A percentile compares a stretch with the other conserved stretches of the same genome.
phyloP scores from a whole-genome alignment of 1,139 yeast genomes.

The Pichia sp. region DNA sequence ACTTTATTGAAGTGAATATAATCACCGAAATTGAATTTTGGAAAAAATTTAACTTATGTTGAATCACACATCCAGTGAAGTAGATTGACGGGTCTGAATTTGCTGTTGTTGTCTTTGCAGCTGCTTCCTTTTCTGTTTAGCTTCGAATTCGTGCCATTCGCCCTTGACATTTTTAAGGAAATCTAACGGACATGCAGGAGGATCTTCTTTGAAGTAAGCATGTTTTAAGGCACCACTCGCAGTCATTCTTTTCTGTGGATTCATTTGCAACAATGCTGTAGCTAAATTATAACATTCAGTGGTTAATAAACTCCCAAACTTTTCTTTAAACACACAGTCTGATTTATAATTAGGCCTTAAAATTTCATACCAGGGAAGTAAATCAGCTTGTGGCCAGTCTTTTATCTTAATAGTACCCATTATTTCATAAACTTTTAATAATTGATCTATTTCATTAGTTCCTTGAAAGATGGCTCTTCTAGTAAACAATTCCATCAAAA shows the following conservation, averaged over 20 bases:
- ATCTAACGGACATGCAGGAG: slow-evolving; percentile 51
- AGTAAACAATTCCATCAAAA: slow-evolving; percentile 73
- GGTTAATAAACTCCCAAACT: slow-evolving; percentile 41
- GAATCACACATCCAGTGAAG: too few relatives aligned
- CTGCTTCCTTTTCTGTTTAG: slow-evolving; percentile 72
- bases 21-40: too few relatives aligned
- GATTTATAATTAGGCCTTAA: slow-evolving; percentile 53
- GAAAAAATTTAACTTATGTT: too few relatives aligned
- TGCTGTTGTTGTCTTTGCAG: slow-evolving; percentile 36
- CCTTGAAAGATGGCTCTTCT: slow-evolving; percentile 81
- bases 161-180: slow-evolving; percentile 55
- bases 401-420: slow-evolving; percentile 81
- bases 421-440: slow-evolving; percentile 65
- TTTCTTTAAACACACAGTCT: slow-evolving; percentile 42
- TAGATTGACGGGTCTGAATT: slow-evolving; percentile 5
- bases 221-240: slow-evolving; percentile 61
- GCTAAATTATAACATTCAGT: slow-evolving; percentile 64
- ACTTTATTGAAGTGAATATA: too few relatives aligned
- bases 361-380: slow-evolving; percentile 90
- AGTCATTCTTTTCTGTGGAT: slow-evolving; percentile 60
- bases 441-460: slow-evolving; percentile 78
- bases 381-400: slow-evolving; percentile 73
- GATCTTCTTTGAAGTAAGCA: slow-evolving; percentile 65
- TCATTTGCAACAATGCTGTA: slow-evolving; percentile 50
- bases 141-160: slow-evolving; percentile 98